Evolutionary conservation across 257 asterid genomes (phyloP).

Genomic region (Verbascum thapsus): DNA sequence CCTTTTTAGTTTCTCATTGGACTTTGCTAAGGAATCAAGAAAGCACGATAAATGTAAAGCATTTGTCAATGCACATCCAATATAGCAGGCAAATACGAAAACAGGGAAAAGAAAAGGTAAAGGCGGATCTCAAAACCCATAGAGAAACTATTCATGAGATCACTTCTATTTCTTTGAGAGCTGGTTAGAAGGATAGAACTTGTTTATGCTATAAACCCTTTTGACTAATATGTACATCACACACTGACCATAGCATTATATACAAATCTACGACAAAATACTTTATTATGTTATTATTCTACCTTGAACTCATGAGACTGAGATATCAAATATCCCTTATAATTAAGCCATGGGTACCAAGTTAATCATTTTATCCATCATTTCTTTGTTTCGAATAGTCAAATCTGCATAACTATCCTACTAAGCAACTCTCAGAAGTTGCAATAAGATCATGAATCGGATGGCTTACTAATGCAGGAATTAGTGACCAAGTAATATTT

Average conservation of each 20-base stretch:
- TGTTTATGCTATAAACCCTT: constrained; percentile 4
- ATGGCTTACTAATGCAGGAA: background rate
- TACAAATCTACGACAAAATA: background rate
- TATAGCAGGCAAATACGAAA: too few species aligned
- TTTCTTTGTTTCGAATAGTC: background rate
- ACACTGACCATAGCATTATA: background rate
- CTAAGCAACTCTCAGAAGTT: background rate
- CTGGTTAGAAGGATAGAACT: background rate
- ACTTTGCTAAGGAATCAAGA: too few species aligned
- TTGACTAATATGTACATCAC: background rate
- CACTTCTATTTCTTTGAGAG: background rate
- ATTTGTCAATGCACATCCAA: too few species aligned
- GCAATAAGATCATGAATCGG: background rate
- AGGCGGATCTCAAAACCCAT: background rate
- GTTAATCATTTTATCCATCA: background rate
- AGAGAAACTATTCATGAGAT: background rate
- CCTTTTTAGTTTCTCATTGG: too few species aligned
- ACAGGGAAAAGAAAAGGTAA: background rate
- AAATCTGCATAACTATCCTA: background rate
- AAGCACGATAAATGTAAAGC: too few species aligned
- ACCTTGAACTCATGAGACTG: background rate
- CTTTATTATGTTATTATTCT: background rate
- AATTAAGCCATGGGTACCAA: background rate
- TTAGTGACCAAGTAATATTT: background rate
- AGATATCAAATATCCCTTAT: background rate